These are phyloP conservation scores for Cyanidium caldarium DNA, from an alignment of 23 red algal genomes.

Conservation along the genomic window DNA sequence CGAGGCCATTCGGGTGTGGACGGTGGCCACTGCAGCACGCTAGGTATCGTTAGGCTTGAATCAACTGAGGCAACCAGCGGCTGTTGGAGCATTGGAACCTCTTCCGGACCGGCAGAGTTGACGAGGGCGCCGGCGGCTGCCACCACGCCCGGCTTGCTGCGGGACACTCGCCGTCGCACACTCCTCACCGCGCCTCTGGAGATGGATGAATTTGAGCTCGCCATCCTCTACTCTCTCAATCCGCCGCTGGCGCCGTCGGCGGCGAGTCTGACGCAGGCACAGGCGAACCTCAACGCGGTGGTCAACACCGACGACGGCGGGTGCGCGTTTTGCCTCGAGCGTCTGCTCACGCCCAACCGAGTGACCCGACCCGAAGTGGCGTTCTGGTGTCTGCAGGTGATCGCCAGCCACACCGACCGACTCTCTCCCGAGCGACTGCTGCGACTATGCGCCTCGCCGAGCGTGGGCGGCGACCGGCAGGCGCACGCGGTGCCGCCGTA, in stretches of 20 bases:
- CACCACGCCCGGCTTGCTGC: no score
- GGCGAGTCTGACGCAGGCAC: not conserved
- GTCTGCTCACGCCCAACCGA: not conserved
- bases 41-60: no score
- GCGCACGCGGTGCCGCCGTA: not conserved
- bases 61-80: no score
- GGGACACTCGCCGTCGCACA: no score
- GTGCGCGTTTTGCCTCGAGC: not conserved
- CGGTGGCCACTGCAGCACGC: no score
- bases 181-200: no score
- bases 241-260: not conserved
- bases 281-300: not conserved
- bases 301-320: not conserved
- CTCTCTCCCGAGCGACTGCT: not conserved
- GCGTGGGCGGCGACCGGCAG: no score
- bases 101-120: no score
- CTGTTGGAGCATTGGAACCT: no score
- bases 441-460: not conserved
- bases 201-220: not conserved
- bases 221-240: not conserved
- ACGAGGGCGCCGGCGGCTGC: no score
- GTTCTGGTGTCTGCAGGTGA: slow-evolving; percentile 6
- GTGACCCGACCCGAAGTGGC: not conserved
- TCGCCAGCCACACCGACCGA: not conserved
- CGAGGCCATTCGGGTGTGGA: no score